Conservation (phyloP, 768 basidiomycete species). For the Leccinellum albellum region DNA sequence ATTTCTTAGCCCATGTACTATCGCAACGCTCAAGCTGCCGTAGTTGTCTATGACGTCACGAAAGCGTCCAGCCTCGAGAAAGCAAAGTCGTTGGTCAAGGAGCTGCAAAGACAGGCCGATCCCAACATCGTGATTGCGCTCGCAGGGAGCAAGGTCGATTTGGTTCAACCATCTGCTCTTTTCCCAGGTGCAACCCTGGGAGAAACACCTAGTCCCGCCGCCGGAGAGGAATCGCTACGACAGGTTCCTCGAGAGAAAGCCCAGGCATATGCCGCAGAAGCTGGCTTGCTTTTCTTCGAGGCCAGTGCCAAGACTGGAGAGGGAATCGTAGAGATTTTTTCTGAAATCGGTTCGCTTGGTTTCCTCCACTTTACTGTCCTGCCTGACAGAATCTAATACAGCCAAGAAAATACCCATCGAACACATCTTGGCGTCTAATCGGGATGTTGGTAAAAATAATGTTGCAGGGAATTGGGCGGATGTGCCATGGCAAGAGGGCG, state of each 20-base stretch:
- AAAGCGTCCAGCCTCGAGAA: slow-evolving; percentile 95
- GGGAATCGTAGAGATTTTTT: slow-evolving; percentile 94
- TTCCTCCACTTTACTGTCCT: background rate
- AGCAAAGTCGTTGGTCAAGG: slow-evolving; percentile 99
- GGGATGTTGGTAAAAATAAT: slow-evolving; percentile 60
- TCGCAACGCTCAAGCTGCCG: slow-evolving; percentile 95
- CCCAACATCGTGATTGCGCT: slow-evolving; percentile 99
- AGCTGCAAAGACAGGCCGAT: slow-evolving; percentile 96
- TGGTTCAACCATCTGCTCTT: slow-evolving; percentile 65
- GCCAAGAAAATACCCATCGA: slow-evolving; percentile 89
- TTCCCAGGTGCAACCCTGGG: slow-evolving; percentile 64
- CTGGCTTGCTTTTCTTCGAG: slow-evolving; percentile 94
- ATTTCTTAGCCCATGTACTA: slow-evolving; percentile 89
- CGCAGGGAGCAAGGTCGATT: slow-evolving; percentile 95
- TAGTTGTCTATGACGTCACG: slow-evolving; percentile 98
- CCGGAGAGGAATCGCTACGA: slow-evolving; percentile 69
- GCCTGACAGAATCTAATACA: slow-evolving; percentile 24
- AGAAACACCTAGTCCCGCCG: slow-evolving; percentile 50
- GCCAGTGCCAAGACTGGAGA: slow-evolving; percentile 97
- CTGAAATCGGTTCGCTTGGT: slow-evolving; percentile 79
- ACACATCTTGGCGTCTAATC: slow-evolving; percentile 82
- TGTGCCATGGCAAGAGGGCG: slow-evolving; percentile 45
- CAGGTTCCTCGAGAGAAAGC: slow-evolving; percentile 95
- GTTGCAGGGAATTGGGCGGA: slow-evolving; percentile 50
- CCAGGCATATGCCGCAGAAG: slow-evolving; percentile 92